Conservation (phyloP, 768 basidiomycete genomes). For the Strobilomyces confusus region DNA sequence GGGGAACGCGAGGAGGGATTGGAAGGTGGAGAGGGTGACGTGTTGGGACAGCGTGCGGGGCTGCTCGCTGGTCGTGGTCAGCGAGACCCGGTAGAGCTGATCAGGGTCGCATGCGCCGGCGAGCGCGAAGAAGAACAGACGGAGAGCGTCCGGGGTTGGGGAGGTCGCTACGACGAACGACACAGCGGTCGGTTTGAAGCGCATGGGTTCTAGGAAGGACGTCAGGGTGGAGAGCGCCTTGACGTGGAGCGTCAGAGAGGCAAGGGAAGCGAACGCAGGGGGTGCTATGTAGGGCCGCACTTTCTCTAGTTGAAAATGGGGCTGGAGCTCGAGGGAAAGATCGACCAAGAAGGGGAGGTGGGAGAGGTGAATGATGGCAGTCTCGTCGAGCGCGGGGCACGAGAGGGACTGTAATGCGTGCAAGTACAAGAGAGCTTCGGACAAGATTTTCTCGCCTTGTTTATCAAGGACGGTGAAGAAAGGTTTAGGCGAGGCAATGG, state of each 20-base stretch:
- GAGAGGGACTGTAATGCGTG: slow-evolving; percentile 13
- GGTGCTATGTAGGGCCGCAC: slow-evolving; percentile 8
- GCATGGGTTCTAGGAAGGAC: slow-evolving; percentile 17
- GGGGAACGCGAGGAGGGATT: slow-evolving; percentile 15
- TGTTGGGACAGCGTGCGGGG: not conserved
- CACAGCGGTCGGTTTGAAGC: slow-evolving; percentile 12
- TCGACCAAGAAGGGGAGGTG: slow-evolving; percentile 14
- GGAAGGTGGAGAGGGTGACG: slow-evolving; percentile 15
- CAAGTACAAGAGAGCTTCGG: slow-evolving; percentile 18
- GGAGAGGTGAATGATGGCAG: slow-evolving; percentile 22
- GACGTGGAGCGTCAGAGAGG: slow-evolving; percentile 8
- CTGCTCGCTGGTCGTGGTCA: slow-evolving; percentile 4
- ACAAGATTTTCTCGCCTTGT: slow-evolving; percentile 18
- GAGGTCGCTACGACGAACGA: slow-evolving; percentile 11
- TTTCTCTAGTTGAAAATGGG: slow-evolving; percentile 13
- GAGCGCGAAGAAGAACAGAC: slow-evolving; percentile 21
- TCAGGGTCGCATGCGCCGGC: slow-evolving; percentile 9
- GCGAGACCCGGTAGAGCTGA: slow-evolving; percentile 5
- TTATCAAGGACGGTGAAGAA: slow-evolving; percentile 4
- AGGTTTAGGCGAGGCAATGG: not conserved
- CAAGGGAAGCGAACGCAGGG: slow-evolving; percentile 16
- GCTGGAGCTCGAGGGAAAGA: slow-evolving; percentile 15
- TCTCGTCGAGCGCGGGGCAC: slow-evolving; percentile 20
- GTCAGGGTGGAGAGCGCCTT: slow-evolving; percentile 16
- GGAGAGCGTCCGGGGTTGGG: slow-evolving; percentile 17